phyloP scores from a whole-genome alignment of 345 rosid species.

The Eucalyptus caleyi region DNA sequence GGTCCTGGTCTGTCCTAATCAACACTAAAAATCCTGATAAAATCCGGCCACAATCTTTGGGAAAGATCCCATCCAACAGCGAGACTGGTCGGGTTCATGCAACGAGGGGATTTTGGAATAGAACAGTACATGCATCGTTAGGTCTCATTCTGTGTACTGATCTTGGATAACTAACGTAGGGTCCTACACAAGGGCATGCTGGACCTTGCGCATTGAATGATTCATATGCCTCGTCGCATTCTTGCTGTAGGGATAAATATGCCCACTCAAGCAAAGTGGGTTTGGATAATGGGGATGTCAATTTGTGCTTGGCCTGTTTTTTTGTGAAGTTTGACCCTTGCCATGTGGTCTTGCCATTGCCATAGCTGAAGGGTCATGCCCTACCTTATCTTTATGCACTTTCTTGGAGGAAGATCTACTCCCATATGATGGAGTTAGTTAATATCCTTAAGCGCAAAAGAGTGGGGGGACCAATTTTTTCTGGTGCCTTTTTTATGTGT shows the following conservation, averaged over 20 bases:
- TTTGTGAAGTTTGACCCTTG: neutral
- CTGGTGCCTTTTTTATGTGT: neutral
- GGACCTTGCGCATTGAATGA: neutral
- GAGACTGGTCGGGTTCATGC: neutral
- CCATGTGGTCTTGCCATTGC: neutral
- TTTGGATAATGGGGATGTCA: neutral
- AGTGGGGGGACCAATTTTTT: neutral
- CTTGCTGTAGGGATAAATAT: neutral
- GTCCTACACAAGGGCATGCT: neutral
- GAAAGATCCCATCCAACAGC: neutral
- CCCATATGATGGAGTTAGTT: neutral
- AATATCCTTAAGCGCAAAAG: neutral
- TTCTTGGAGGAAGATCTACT: neutral
- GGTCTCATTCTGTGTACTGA: neutral
- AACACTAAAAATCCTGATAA: neutral
- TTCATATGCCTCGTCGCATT: neutral
- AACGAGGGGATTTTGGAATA: neutral
- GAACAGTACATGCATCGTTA: neutral
- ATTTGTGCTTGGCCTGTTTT: neutral
- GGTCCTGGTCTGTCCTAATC: neutral
- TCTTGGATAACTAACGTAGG: neutral
- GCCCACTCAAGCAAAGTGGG: neutral
- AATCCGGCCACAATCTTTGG: neutral
- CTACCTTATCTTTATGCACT: neutral
- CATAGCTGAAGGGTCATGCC: neutral